phyloP scores from a whole-genome alignment of 306 rosid species.

The Morella rubra region DNA sequence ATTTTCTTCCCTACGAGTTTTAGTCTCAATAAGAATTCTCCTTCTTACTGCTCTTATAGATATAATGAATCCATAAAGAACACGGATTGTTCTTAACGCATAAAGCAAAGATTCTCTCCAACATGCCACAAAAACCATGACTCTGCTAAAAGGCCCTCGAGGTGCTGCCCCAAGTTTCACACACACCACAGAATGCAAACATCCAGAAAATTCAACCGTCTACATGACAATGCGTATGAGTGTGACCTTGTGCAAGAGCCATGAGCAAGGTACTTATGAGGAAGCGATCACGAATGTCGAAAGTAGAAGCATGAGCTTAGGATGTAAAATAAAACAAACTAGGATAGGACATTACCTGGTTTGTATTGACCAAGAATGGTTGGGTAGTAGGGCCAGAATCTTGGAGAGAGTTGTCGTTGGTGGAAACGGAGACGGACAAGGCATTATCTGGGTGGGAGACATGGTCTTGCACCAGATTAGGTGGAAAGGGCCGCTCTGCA shows the following conservation, averaged over 20 bases:
- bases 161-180: not conserved
- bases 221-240: too few species aligned
- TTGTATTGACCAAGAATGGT: slow-evolving; percentile 76
- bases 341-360: slow-evolving; percentile 54
- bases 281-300: not conserved
- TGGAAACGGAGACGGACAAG: slow-evolving; percentile 38
- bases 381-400: slow-evolving; percentile 60
- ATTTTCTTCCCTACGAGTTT: too few species aligned
- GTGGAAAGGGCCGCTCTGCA: slow-evolving; percentile 84
- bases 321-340: not conserved
- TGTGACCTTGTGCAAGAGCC: too few species aligned
- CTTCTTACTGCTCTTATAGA: too few species aligned
- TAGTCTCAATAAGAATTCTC: too few species aligned
- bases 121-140: too few species aligned
- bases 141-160: too few species aligned
- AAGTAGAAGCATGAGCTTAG: not conserved
- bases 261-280: not conserved
- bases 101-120: too few species aligned
- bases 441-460: slow-evolving; percentile 50
- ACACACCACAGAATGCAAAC: not conserved
- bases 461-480: slow-evolving; percentile 67
- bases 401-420: slow-evolving; percentile 51
- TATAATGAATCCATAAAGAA: not conserved
- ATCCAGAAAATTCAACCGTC: too few species aligned
- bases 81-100: too few species aligned